Evolutionary conservation across 768 basidiomycete species (phyloP).

Genomic region (Xerocomus brunneocitrinus): DNA sequence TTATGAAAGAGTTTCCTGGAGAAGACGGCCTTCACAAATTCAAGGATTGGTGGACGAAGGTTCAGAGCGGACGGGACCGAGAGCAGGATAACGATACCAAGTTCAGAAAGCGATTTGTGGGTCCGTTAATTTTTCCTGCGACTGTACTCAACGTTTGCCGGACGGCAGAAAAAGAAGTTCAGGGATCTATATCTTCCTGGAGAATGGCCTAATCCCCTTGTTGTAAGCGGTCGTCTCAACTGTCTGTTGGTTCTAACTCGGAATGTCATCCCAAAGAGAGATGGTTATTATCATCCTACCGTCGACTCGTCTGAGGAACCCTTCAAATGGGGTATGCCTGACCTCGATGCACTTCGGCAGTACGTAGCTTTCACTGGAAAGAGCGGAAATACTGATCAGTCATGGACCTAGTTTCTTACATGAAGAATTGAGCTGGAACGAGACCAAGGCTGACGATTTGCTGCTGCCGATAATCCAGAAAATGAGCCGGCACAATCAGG

Average conservation of each 20-base stretch:
- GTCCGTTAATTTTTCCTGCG: slow-evolving; percentile 26
- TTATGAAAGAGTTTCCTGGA: slow-evolving; percentile 90
- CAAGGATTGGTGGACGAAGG: slow-evolving; percentile 90
- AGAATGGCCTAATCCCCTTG: slow-evolving; percentile 91
- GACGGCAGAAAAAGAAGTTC: slow-evolving; percentile 79
- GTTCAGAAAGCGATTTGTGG: slow-evolving; percentile 82
- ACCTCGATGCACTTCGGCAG: slow-evolving; percentile 86
- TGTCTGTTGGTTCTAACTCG: slow-evolving; percentile 3
- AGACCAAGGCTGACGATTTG: slow-evolving; percentile 82
- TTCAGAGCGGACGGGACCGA: slow-evolving; percentile 85
- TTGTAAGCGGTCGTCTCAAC: slow-evolving; percentile 49
- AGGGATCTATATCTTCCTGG: slow-evolving; percentile 71
- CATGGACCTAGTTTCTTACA: slow-evolving; percentile 52
- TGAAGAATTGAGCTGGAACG: slow-evolving; percentile 78
- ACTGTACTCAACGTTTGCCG: slow-evolving; percentile 4
- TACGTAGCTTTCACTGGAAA: slow-evolving; percentile 34
- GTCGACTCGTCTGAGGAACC: slow-evolving; percentile 90
- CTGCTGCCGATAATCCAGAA: slow-evolving; percentile 89
- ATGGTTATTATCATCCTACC: slow-evolving; percentile 89
- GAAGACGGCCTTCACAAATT: slow-evolving; percentile 80
- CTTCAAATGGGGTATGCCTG: slow-evolving; percentile 97
- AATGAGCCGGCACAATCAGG: slow-evolving; percentile 78
- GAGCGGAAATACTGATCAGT: slow-evolving; percentile 10
- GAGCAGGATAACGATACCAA: slow-evolving; percentile 66
- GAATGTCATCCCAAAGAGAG: slow-evolving; percentile 47